Conservation (phyloP, 352 stramenopile species). For the Phytophthora vignae region DNA sequence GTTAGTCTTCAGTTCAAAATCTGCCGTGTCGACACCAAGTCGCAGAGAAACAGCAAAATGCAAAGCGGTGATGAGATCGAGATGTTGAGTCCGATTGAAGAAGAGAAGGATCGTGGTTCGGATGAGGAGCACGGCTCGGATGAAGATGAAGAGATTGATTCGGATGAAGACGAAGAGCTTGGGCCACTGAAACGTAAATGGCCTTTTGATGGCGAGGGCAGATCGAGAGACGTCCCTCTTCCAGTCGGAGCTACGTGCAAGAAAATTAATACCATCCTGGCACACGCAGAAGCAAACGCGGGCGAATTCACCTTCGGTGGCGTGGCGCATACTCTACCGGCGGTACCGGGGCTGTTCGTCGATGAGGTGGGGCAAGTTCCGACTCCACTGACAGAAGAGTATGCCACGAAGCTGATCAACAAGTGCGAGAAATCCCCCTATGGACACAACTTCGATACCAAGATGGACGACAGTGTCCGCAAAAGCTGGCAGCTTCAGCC, state of each 20-base stretch:
- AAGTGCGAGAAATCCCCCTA: constrained; percentile 8
- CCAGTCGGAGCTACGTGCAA: neutral
- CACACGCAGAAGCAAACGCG: constrained; percentile 1
- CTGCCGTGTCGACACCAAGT: too few species aligned
- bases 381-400: neutral
- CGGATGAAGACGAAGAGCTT: neutral
- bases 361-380: neutral
- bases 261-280: constrained; percentile 1
- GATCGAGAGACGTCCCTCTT: neutral
- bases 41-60: too few species aligned
- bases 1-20: neutral
- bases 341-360: neutral
- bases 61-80: neutral
- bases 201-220: constrained; percentile 4
- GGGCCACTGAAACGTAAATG: neutral
- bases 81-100: neutral
- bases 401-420: constrained; percentile 5
- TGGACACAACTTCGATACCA: neutral
- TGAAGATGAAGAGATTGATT: neutral
- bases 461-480: constrained; percentile 9
- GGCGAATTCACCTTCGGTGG: constrained; percentile 8
- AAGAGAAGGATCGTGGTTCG: too few species aligned
- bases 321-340: neutral
- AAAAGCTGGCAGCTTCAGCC: constrained; percentile 7
- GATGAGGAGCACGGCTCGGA: neutral